phyloP scores from a whole-genome alignment of 1,139 yeast genomes.

The Yamadazyma atlantica region DNA sequence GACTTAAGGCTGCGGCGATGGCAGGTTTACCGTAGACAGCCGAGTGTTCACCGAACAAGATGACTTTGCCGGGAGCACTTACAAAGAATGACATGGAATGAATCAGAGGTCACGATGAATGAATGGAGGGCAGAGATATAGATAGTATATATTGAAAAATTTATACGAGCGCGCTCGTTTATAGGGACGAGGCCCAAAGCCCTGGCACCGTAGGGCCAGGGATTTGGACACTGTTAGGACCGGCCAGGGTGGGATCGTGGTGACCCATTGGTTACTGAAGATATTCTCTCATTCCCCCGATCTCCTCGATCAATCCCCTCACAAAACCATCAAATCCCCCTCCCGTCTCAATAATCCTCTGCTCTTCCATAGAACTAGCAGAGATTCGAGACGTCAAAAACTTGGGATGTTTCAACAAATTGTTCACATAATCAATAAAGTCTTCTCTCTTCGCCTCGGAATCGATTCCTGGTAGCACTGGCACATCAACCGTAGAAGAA shows the following conservation, averaged over 20 bases:
- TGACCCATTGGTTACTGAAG: slow-evolving; percentile 20
- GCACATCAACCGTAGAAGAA: slow-evolving; percentile 22
- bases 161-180: neutral
- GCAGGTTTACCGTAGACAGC: slow-evolving; percentile 94
- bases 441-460: slow-evolving; percentile 54
- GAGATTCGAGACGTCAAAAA: slow-evolving; percentile 69
- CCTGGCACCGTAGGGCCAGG: too few species aligned
- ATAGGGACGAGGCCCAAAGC: too few species aligned
- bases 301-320: slow-evolving; percentile 51
- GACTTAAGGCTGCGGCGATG: slow-evolving; percentile 82
- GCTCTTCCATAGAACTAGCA: slow-evolving; percentile 67
- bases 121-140: neutral
- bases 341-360: slow-evolving; percentile 45
- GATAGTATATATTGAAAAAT: too few species aligned
- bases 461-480: slow-evolving; percentile 62
- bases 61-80: slow-evolving; percentile 96
- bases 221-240: too few species aligned
- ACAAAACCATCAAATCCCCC: slow-evolving; percentile 47
- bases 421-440: slow-evolving; percentile 58
- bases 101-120: neutral
- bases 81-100: slow-evolving; percentile 54
- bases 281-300: slow-evolving; percentile 53
- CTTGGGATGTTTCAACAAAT: slow-evolving; percentile 82
- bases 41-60: slow-evolving; percentile 95
- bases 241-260: too few species aligned